Evolutionary conservation across 192 early-diverging fungal genomes (phyloP), one percentile per base, ranked within the genome.

Genomic region (Coemansia sp.): DNA sequence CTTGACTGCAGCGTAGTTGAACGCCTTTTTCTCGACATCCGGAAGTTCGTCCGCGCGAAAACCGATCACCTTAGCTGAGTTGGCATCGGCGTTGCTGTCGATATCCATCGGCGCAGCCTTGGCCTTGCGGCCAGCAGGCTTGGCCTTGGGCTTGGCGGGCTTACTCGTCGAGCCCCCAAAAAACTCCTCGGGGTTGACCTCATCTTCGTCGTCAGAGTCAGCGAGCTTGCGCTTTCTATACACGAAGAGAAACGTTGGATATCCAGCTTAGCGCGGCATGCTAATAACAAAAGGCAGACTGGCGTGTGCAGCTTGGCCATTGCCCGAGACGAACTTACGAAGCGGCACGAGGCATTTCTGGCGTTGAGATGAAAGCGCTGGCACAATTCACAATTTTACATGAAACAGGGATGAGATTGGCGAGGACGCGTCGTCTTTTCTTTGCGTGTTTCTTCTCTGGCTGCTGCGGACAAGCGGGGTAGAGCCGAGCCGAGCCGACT

Each of bases 21-120:
- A 70, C 45, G 64, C 51, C 22, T 67, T 76, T 6, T 66, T 66
- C 2, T 63, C 64, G 35, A 82, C 36, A 25, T 72, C 57, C 9
- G 73, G 70, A 36, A 82, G 70, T 19, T 73, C 79, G 25, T 49
- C 69, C 14, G 79, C 79, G 0, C 66, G 40, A 29, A 82, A 82
- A 2, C 79, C 79, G 36, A 70, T 56, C 0, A 60, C 73, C 14
- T 42, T 35, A 15, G 49, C 11, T 11, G 59, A 60, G 5, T 25
- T n/a, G n/a, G n/a, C n/a, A n/a, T n/a, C n/a, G n/a, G n/a, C n/a
- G n/a, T n/a, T 47, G 8, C n/a, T 41, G 32, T 57, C 67, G 20
- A 64, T 60, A 31, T 69, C 71, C 67, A 66, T 73, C 7, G 60
- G 25, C 47, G 63, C 47, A 2, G 59, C 38, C 47, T 68, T 64